Evolutionary conservation across 1,139 yeast species (phyloP), one percentile per base, ranked within the genome.

Genomic region (Candida gigantensis): DNA sequence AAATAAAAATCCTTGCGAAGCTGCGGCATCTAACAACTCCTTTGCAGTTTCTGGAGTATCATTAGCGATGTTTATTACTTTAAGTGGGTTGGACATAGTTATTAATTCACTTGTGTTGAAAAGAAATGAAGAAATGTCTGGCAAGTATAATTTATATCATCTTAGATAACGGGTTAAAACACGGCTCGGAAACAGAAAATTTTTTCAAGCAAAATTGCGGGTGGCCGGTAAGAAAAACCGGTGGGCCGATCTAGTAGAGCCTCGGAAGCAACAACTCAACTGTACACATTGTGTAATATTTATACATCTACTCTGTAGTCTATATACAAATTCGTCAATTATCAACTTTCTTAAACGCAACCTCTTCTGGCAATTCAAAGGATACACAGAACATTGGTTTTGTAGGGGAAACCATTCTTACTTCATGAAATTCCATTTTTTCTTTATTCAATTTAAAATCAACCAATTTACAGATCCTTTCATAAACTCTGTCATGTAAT

Each of bases 341-440:
- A n/a, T n/a, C n/a, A 8, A 23, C 12, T 27, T 48, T 50, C 44
- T 50, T 60, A 45, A 80, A 83, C 2, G 96, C 96, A 23, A 90
- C 88, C 42, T 77, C 83, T 42, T 70, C 71, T 0, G 98, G 98
- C 28, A 92, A 69, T 49, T 62, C 61, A 61, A 90, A 89, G 7
- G 90, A 70, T 4, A 87, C 86, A 58, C 97, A 89, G 57, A 79
- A 90, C 98, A 92, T 92, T 23, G 92, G 92, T 57, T 92, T 94
- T 2, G 97, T 88, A 2, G 98, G 98, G 0, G 98, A 92, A 10
- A 94, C 98, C 56, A 81, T 82, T 53, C 98, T 77, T 10, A 94
- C 98, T 47, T 84, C 66, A 55, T 90, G 97, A 60, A 89, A 84
- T 1, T 62, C 54, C 29, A 85, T 65, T 0, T 62, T 53, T 5